Conservation (phyloP, 2,329 filamentous ascomycete genomes). For the Paracorniculantispora psalliotae region DNA sequence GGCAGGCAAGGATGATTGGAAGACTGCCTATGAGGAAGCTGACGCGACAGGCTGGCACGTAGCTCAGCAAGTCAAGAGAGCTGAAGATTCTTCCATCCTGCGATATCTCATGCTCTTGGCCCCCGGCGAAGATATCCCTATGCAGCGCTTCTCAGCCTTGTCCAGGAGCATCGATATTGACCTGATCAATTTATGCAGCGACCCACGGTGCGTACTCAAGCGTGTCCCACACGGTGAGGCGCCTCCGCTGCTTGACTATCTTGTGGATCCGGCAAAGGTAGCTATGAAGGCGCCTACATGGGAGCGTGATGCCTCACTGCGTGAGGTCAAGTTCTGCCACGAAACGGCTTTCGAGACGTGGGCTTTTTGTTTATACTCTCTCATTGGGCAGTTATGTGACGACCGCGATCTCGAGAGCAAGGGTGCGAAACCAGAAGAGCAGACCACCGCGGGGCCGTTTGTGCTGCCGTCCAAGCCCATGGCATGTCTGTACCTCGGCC, state of each 20-base stretch:
- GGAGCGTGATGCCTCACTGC: constrained; percentile 25
- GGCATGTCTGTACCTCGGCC: constrained; percentile 33
- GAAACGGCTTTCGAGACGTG: constrained; percentile 33
- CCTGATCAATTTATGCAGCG: constrained; percentile 28
- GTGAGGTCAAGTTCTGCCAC: constrained; percentile 28
- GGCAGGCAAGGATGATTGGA: constrained; percentile 33
- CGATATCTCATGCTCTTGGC: constrained; percentile 33
- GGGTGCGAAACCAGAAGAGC: constrained; percentile 19
- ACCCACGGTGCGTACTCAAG: constrained; percentile 29
- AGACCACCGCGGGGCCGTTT: constrained; percentile 31
- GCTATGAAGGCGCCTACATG: constrained; percentile 23
- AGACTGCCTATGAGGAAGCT: constrained; percentile 20
- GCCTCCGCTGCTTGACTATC: constrained; percentile 29
- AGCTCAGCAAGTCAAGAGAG: constrained; percentile 20
- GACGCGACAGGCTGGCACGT: constrained; percentile 30
- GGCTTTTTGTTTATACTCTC: constrained; percentile 38
- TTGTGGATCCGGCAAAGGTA: constrained; percentile 29
- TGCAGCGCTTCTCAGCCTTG: constrained; percentile 22
- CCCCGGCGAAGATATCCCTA: constrained; percentile 22
- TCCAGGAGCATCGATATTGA: constrained; percentile 31
- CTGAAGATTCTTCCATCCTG: constrained; percentile 28
- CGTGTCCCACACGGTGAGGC: constrained; percentile 27
- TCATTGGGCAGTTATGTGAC: constrained; percentile 33
- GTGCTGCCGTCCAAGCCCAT: constrained; percentile 35
- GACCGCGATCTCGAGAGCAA: constrained; percentile 29